These are phyloP conservation scores for Aureobasidium pullulans DNA, from an alignment of 2,329 filamentous ascomycete species.

Conservation along the genomic window DNA sequence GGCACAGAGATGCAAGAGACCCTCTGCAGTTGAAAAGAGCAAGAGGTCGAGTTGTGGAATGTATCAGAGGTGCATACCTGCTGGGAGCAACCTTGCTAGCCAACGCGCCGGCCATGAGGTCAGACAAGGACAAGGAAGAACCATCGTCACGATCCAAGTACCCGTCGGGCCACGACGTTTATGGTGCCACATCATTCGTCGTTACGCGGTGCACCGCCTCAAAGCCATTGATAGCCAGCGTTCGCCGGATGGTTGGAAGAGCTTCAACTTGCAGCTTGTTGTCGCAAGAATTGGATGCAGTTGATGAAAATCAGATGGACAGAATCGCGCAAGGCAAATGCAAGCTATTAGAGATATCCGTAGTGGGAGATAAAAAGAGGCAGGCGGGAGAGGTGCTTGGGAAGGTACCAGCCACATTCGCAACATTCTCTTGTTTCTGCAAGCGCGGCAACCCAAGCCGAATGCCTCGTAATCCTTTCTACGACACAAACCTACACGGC, in stretches of 20 bases:
- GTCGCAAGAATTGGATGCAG: neutral
- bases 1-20: neutral
- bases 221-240: neutral
- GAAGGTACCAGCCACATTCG: constrained; percentile 6
- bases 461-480: constrained; percentile 6
- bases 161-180: constrained; percentile 9
- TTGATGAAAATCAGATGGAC: neutral
- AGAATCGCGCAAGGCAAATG: neutral
- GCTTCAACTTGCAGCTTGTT: neutral
- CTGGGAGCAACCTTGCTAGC: neutral
- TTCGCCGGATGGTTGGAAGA: neutral
- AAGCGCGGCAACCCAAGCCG: constrained; percentile 3
- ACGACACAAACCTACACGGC: constrained; percentile 1
- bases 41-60: neutral
- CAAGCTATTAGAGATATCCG: neutral
- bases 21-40: neutral
- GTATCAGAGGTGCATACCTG: constrained; percentile 4
- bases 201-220: constrained; percentile 7
- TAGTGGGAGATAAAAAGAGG: neutral
- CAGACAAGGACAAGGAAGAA: neutral
- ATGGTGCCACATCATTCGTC: constrained; percentile 3
- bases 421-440: constrained; percentile 9
- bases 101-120: neutral
- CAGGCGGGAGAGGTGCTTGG: neutral
- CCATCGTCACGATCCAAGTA: neutral